phyloP scores from a whole-genome alignment of 2,329 filamentous ascomycete species.

The Chaetomiaceae sp. region DNA sequence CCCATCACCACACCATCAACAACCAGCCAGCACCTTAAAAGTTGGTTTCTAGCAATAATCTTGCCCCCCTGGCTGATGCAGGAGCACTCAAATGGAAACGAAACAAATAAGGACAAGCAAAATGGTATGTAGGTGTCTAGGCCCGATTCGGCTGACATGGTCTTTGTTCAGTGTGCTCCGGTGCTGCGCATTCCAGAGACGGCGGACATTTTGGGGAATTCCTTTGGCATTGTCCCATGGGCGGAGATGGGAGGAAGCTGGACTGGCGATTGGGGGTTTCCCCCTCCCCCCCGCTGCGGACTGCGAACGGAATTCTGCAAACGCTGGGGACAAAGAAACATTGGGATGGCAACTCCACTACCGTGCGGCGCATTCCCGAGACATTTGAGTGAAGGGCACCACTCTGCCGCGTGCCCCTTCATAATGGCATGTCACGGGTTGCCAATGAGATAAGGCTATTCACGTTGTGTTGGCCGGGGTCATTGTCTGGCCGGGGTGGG shows the following conservation, averaged over 20 bases:
- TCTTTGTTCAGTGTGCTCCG: conserved; percentile 34
- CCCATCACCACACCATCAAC: conserved; percentile 8
- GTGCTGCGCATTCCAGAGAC: conserved; percentile 24
- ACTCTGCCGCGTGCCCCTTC: conserved; percentile 14
- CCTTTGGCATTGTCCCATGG: conserved; percentile 26
- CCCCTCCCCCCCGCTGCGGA: conserved; percentile 5
- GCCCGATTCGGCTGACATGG: conserved; percentile 36
- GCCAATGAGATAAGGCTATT: conserved; percentile 25
- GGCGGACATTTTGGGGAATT: conserved; percentile 22
- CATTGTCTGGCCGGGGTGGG: conserved; percentile 24
- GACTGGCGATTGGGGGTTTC: conserved; percentile 6
- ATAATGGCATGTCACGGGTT: conserved; percentile 20
- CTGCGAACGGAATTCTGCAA: conserved; percentile 32
- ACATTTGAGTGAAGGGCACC: conserved; percentile 23
- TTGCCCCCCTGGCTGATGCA: not conserved
- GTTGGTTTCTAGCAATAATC: conserved; percentile 1
- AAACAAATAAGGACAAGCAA: conserved; percentile 17
- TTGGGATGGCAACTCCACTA: conserved; percentile 22
- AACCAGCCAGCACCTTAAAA: not conserved
- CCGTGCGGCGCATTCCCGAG: conserved; percentile 39
- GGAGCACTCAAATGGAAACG: conserved; percentile 13
- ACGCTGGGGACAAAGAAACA: conserved; percentile 26
- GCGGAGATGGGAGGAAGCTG: conserved; percentile 16
- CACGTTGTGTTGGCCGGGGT: conserved; percentile 18
- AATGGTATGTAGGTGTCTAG: conserved; percentile 20